A percentile compares a stretch with the other conserved stretches of the same genome.
phyloP scores from a whole-genome alignment of 495 filamentous ascomycete species.

The Trichocladium antarcticum region DNA sequence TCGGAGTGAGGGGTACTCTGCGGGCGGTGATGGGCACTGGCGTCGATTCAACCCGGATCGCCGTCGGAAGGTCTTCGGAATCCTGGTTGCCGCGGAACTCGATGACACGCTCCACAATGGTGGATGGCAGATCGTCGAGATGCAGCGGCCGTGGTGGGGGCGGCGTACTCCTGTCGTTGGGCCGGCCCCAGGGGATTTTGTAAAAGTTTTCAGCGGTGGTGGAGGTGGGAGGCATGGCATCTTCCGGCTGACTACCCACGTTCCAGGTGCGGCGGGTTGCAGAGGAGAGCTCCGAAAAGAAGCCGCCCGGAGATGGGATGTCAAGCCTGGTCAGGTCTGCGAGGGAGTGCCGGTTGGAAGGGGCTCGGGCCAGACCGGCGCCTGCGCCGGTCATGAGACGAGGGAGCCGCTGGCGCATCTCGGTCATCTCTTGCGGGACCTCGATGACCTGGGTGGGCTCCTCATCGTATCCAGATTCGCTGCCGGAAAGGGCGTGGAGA shows the following conservation, averaged over 20 bases:
- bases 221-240: slow-evolving; percentile 51
- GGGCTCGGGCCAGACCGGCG: slow-evolving; percentile 18
- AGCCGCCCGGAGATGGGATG: slow-evolving; percentile 81
- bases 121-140: slow-evolving; percentile 23
- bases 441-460: slow-evolving; percentile 43
- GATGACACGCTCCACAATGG: slow-evolving; percentile 56
- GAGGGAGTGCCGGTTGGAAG: slow-evolving; percentile 37
- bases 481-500: slow-evolving; percentile 59
- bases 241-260: slow-evolving; percentile 33
- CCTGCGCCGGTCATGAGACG: slow-evolving; percentile 29
- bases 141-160: slow-evolving; percentile 29
- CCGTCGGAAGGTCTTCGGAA: slow-evolving; percentile 56
- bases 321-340: slow-evolving; percentile 56
- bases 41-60: slow-evolving; percentile 31
- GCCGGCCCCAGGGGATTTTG: slow-evolving; percentile 56
- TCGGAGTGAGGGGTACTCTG: slow-evolving; percentile 15
- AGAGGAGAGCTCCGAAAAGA: slow-evolving; percentile 72
- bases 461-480: slow-evolving; percentile 41
- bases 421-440: slow-evolving; percentile 32
- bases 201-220: slow-evolving; percentile 80
- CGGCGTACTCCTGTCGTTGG: slow-evolving; percentile 17
- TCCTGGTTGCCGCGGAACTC: slow-evolving; percentile 42
- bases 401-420: slow-evolving; percentile 30
- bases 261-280: slow-evolving; percentile 70
- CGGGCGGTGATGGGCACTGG: slow-evolving; percentile 25